A percentile compares a stretch with the other conserved stretches of the same genome.
These are phyloP conservation scores for Phaffia australis DNA, from an alignment of 768 basidiomycete genomes.

Conservation along the genomic window DNA sequence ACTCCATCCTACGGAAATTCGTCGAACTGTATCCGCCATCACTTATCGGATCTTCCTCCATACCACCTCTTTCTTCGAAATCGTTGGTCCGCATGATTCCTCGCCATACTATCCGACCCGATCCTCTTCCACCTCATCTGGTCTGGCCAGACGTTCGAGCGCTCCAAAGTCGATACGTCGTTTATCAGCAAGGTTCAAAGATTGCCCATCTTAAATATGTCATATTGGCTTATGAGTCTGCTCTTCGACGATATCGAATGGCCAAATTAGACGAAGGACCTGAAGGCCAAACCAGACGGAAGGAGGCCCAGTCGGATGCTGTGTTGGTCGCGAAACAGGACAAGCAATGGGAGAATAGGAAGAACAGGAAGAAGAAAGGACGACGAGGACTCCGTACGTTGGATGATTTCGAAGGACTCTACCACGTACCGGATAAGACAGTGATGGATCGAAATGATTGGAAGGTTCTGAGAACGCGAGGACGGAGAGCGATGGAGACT, in stretches of 20 bases:
- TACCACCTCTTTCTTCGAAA: constrained; percentile 11
- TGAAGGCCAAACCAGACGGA: background rate
- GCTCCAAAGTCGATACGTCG: constrained; percentile 9
- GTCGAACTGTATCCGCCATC: constrained; percentile 11
- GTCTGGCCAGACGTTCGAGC: constrained; percentile 13
- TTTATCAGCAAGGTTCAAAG: background rate
- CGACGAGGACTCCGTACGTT: background rate
- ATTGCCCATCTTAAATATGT: constrained; percentile 13
- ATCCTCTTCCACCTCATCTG: constrained; percentile 25
- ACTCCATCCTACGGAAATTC: constrained; percentile 12
- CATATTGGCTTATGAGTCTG: background rate
- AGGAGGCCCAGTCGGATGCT: background rate
- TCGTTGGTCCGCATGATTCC: constrained; percentile 16
- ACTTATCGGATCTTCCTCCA: background rate
- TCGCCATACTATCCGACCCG: constrained; percentile 14
- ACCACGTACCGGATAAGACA: background rate
- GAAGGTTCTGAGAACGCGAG: constrained; percentile 9
- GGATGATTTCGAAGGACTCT: constrained; percentile 12
- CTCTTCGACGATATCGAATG: background rate
- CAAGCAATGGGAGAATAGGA: background rate
- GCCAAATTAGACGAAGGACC: background rate
- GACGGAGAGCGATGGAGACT: constrained; percentile 10
- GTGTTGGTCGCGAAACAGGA: too few relatives aligned
- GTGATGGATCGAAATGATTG: background rate
- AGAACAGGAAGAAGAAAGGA: background rate